Base-by-base conservation (phyloP, 441 rosid genomes). In the Pelargonium citronellum region DNA sequence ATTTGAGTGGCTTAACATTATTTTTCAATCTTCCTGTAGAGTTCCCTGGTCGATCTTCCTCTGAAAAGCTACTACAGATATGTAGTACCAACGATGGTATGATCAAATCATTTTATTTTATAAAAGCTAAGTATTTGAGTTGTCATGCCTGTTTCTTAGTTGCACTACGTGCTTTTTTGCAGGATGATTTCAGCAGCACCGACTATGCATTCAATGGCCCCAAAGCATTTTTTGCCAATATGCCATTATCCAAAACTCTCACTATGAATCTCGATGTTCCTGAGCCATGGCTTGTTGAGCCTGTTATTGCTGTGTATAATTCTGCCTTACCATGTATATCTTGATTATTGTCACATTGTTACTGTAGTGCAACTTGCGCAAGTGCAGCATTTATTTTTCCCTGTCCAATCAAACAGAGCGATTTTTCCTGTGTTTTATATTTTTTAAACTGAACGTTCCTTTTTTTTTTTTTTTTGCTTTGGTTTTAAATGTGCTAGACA, bases 221-320 rank as follows among this genome's bases (percentile, higher is more conserved):
- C 24, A 89, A 82, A 83, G 98, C 99, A 16, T 91, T 88, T 83
- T 95, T 95, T 34, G 90, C 97, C 17, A 95, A 92, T 77, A 95
- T 95, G 99, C 99, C 98, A 62, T 72, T 92, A 68, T 91, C 99
- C 55, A 95, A 95, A 81, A 95, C 98, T 44, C 99, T 95, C 78
- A 95, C 99, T 75, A 92, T 95, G 98, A 95, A 95, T 83, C 95
- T 95, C 71, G 99, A 95, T 78, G 99, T 95, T 78, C 99, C 98
- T 57, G 99, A 95, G 77, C 96, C 99, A 46, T 95, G 99, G 99
- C 98, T 95, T 80, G 89, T 91, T 73, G 98, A 95, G 85, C 96
- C 98, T 73, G 87, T 92, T 67, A 71, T 92, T 83, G 97, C 99
- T 74, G 84, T 95, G 98, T 95, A 92, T 79, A 90, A 63, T 80